A percentile compares a stretch with the other conserved stretches of the same genome.
Evolutionary conservation across 106 monocot genomes (phyloP).

Genomic region (Triglochin maritima): DNA sequence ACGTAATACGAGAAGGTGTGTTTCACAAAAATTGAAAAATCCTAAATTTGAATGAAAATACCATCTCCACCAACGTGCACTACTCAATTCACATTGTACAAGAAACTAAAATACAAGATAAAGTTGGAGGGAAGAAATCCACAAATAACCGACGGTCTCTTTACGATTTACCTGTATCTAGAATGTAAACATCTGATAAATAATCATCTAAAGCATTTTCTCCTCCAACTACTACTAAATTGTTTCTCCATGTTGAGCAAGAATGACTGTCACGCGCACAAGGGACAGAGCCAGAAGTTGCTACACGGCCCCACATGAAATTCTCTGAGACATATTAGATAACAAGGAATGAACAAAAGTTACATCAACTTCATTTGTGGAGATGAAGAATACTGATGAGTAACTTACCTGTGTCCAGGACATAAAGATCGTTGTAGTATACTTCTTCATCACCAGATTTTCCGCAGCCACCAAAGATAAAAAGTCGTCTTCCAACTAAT

Average conservation of each 20-base stretch:
- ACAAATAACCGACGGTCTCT: neutral
- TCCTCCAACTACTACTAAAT: constrained; percentile 65
- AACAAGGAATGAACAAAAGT: no score
- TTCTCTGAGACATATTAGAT: constrained; percentile 22
- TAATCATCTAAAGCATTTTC: constrained; percentile 80
- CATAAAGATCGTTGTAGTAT: constrained; percentile 72
- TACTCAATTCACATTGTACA: no score
- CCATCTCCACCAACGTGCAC: no score
- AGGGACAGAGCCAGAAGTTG: constrained; percentile 46
- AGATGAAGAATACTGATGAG: neutral
- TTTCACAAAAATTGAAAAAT: no score
- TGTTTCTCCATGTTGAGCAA: constrained; percentile 67
- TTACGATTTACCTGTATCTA: constrained; percentile 48
- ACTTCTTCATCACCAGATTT: constrained; percentile 44
- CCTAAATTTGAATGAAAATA: neutral
- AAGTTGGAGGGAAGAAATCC: neutral
- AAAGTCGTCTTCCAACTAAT: constrained; percentile 47
- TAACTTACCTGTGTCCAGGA: constrained; percentile 63
- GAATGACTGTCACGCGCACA: constrained; percentile 75
- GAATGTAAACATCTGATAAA: constrained; percentile 63
- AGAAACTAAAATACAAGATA: neutral
- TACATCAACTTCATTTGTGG: neutral
- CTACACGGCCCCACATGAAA: constrained; percentile 43
- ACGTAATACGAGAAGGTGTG: no score
- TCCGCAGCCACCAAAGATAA: constrained; percentile 24